These are phyloP conservation scores for Mycena pura DNA, from an alignment of 768 basidiomycete genomes.

Conservation along the genomic window DNA sequence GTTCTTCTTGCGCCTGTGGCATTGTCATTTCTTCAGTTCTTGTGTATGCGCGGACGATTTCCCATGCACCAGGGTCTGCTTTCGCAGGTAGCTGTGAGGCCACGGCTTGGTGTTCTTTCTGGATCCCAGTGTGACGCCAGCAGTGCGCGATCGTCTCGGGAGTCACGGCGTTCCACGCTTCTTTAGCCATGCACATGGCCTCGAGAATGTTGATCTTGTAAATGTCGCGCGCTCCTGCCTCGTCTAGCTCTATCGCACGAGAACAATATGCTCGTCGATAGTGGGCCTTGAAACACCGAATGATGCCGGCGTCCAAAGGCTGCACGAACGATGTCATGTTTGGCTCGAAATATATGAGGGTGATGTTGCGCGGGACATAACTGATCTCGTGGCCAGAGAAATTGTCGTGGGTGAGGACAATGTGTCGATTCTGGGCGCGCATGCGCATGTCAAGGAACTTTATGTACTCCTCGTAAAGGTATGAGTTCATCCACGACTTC, in stretches of 20 bases:
- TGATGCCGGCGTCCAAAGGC: conserved; percentile 43
- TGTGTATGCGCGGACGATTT: too few species aligned
- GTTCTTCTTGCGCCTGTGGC: too few species aligned
- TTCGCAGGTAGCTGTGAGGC: too few species aligned
- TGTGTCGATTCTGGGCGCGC: conserved; percentile 15
- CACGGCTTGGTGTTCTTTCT: too few species aligned
- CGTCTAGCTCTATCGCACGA: conserved; percentile 30
- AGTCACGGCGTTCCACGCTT: conserved; percentile 39
- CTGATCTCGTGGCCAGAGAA: conserved; percentile 23
- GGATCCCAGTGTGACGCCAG: conserved; percentile 45
- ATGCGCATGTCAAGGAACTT: conserved; percentile 22
- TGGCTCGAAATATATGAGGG: conserved; percentile 36
- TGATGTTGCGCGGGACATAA: conserved; percentile 14
- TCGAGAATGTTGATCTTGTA: conserved; percentile 45
- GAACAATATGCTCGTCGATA: conserved; percentile 38
- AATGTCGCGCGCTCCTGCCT: conserved; percentile 38
- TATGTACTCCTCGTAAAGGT: conserved; percentile 42
- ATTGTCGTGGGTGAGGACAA: conserved; percentile 32
- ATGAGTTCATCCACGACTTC: conserved; percentile 47
- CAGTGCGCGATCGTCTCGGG: conserved; percentile 43
- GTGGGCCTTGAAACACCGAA: conserved; percentile 43
- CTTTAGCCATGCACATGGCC: conserved; percentile 39
- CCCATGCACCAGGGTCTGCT: too few species aligned
- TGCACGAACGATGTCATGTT: conserved; percentile 48
- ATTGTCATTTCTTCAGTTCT: too few species aligned